Base-by-base conservation (phyloP, 169 alveolate genomes). In the Babesia bigemina region DNA sequence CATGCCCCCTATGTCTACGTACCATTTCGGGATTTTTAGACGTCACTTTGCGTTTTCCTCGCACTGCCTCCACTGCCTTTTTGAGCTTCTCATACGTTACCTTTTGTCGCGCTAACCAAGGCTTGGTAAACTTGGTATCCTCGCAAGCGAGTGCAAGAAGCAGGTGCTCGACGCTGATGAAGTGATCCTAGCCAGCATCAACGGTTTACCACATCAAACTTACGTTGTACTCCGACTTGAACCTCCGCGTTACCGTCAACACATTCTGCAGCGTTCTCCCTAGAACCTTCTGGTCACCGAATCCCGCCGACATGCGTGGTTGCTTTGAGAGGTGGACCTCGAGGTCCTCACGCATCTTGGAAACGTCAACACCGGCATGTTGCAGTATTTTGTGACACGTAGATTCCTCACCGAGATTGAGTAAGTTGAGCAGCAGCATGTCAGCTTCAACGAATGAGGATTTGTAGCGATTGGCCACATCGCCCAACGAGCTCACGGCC, bases 371-470 rank as follows among this genome's bases (percentile, higher is more conserved):
- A 13, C 94, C 95, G 8, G 89, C 85, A 28, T 76, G 85, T 24
- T 66, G 47, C 62, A 92, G 55, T 7, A 91, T 86, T 48, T 82
- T 84, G 49, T 86, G 85, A 16, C 90, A 86, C 29, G 91, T 69
- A 4, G 95, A 92, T 13, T 92, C 96, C 21, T 91, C 88, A n/a
- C 91, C 86, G 47, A 85, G 87, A 48, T 87, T 84, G 55, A 92
- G 53, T 45, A 92, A 62, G n/a, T 70, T 92, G 33, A 81, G 63
- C 47, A 91, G 84, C 58, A 92, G 84, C 95, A 87, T 90, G 48
- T 92, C 96, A 16, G 95, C 96, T 56, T 92, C 96, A 22, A 92
- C 95, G 82, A 92, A 92, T 0, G 94, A 94, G 0, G 95, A 90
- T 44, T 92, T 88, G 48, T 78, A 86, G 22, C 81, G 71, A 57